Evolutionary conservation across 2,329 filamentous ascomycete species (phyloP), one percentile per base, ranked within the genome.

Genomic region (Alternaria sp.): DNA sequence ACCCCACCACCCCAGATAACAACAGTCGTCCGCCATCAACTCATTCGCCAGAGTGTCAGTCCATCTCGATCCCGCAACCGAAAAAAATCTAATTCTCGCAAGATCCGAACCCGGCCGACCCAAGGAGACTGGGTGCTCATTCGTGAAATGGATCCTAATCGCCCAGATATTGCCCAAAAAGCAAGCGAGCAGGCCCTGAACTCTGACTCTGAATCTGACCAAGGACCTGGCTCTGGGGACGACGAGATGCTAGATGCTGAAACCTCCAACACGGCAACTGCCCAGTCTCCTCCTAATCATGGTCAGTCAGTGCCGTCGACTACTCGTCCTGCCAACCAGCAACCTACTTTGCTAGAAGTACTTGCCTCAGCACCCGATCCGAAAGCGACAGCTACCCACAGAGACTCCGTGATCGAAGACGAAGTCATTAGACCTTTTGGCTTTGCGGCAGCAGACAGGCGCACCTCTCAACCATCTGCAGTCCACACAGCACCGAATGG

Each of bases 101-200:
- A 87, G 85, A 79, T 84, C 63, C 82, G 78, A 66, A 41, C 52
- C 9, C 51, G 43, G 7, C 81, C 85, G 42, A 87, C 81, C 69
- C 86, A 86, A 73, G 87, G 86, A 69, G 88, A 91, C 84, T 86
- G 83, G 68, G 88, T 92, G 65, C 83, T 94, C 76, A 84, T 94
- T 64, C 79, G 81, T 58, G 82, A 84, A 75, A 84, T 94, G 81
- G 86, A 82, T 68, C 87, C 88, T 71, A 87, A 88, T 72, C 82
- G 83, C 66, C 88, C 86, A 51, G 88, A 93, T 51, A 85, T 92
- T 71, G 88, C 89, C 59, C 80, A 79, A 65, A 74, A 80, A 71
- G 89, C 87, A 58, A 85, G 83, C 64, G 79, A 81, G 63, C 75
- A 83, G 65, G 82, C 86, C 22, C 80, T 91, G 48, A 76, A 78